phyloP scores from a whole-genome alignment of 169 alveolate genomes.

The Eimeria maxima region DNA sequence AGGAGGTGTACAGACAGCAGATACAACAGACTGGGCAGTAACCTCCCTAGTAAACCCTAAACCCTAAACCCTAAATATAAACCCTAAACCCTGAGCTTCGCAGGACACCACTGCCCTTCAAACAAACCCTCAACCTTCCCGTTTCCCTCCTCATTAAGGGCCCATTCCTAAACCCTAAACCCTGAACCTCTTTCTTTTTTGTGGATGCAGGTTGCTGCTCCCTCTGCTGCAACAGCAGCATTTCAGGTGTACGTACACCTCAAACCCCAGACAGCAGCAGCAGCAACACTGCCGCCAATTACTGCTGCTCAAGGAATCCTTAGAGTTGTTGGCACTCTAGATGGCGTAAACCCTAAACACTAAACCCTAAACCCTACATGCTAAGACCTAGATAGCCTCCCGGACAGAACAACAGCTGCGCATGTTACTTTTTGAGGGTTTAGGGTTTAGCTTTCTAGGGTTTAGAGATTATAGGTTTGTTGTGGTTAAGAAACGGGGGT shows the following conservation, averaged over 20 bases:
- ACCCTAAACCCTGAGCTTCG: background rate
- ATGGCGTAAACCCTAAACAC: conserved; percentile 9
- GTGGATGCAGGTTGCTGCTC: background rate
- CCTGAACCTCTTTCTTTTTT: background rate
- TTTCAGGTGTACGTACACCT: conserved; percentile 4
- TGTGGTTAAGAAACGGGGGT: background rate
- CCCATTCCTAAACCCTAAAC: background rate
- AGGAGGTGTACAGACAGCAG: background rate
- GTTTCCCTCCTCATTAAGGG: background rate
- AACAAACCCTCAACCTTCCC: background rate
- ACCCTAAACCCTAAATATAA: background rate
- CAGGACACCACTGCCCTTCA: background rate
- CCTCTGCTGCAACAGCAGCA: background rate
- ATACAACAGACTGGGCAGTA: background rate
- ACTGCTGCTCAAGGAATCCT: background rate
- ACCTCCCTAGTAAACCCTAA: background rate
- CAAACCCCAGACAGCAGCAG: background rate
- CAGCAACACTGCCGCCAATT: background rate
- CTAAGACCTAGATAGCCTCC: background rate
- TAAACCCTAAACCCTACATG: background rate
- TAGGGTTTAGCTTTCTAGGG: background rate
- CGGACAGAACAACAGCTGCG: background rate
- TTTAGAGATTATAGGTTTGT: background rate
- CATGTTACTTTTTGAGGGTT: background rate
- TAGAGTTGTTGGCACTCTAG: background rate